Evolutionary conservation across 2,329 filamentous ascomycete genomes (phyloP).

Genomic region (Talaromyces sp.): DNA sequence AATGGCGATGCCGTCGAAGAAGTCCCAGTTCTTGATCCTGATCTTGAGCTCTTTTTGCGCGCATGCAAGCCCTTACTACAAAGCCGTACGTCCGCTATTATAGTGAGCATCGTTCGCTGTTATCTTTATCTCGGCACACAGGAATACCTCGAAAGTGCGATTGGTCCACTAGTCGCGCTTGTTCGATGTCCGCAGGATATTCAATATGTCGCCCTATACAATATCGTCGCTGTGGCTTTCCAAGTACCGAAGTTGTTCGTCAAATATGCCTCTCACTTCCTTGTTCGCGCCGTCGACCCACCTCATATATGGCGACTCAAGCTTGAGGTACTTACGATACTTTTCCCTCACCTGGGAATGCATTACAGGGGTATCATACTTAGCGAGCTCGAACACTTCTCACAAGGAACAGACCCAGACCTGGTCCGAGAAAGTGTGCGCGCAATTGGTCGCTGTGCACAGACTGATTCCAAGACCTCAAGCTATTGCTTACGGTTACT

Average conservation of each 20-base stretch:
- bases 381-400: conserved; percentile 92
- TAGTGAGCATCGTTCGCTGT: conserved; percentile 79
- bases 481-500: conserved; percentile 77
- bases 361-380: conserved; percentile 82
- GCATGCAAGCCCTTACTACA: conserved; percentile 80
- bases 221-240: conserved; percentile 90
- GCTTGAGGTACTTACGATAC: conserved; percentile 81
- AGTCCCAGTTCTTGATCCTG: conserved; percentile 66
- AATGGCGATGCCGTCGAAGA: conserved; percentile 49
- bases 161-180: conserved; percentile 82
- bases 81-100: conserved; percentile 88
- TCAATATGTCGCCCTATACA: conserved; percentile 84
- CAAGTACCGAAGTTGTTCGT: conserved; percentile 75
- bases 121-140: conserved; percentile 80
- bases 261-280: conserved; percentile 82
- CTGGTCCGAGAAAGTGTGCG: conserved; percentile 85
- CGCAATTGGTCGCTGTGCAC: conserved; percentile 90
- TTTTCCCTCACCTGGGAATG: conserved; percentile 76
- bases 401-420: conserved; percentile 66
- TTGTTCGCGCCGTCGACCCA: conserved; percentile 75
- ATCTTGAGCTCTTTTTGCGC: conserved; percentile 76
- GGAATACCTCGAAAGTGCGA: conserved; percentile 68
- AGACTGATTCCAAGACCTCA: conserved; percentile 67
- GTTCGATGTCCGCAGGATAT: conserved; percentile 82
- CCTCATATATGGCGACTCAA: conserved; percentile 86